phyloP scores from a whole-genome alignment of 768 basidiomycete species.

The Tricholoma flavovirens region DNA sequence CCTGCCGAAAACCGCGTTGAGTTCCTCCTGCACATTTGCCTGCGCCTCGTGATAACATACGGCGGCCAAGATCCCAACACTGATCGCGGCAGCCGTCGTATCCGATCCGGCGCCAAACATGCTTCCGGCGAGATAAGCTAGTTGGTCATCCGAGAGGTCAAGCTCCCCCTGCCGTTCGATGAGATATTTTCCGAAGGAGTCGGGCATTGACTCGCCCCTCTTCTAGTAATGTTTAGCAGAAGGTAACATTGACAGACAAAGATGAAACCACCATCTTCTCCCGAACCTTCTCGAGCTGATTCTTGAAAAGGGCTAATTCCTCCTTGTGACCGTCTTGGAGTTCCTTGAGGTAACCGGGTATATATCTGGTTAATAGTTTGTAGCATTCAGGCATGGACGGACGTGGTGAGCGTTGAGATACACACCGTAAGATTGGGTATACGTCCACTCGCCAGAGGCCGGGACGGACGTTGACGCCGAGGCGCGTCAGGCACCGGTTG shows the following conservation, averaged over 20 bases:
- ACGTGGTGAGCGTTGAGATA: too few relatives aligned
- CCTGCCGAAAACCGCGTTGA: constrained; percentile 49
- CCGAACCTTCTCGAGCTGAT: constrained; percentile 42
- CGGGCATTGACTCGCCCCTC: constrained; percentile 28
- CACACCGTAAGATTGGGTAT: constrained; percentile 36
- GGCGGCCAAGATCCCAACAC: constrained; percentile 51
- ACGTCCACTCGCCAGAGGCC: constrained; percentile 44
- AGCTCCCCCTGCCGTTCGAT: constrained; percentile 40
- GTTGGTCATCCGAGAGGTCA: constrained; percentile 41
- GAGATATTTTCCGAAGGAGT: constrained; percentile 54
- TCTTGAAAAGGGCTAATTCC: constrained; percentile 50
- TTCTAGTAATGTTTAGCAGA: constrained; percentile 15
- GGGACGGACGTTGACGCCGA: constrained; percentile 39
- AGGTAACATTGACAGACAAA: too few relatives aligned
- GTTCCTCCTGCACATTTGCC: constrained; percentile 43
- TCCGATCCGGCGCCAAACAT: constrained; percentile 32
- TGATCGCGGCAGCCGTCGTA: constrained; percentile 50
- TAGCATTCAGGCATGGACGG: too few relatives aligned
- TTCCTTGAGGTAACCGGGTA: constrained; percentile 60
- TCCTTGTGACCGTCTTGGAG: constrained; percentile 51
- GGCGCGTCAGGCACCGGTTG: constrained; percentile 38
- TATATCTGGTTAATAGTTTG: constrained; percentile 27
- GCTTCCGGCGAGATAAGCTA: constrained; percentile 10
- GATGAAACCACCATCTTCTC: constrained; percentile 32
- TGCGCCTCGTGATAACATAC: constrained; percentile 52